A percentile compares a stretch with the other conserved stretches of the same genome.
These are phyloP conservation scores for Paramecium sonneborni DNA, from an alignment of 73 alveolate species.

Conservation along the genomic window DNA sequence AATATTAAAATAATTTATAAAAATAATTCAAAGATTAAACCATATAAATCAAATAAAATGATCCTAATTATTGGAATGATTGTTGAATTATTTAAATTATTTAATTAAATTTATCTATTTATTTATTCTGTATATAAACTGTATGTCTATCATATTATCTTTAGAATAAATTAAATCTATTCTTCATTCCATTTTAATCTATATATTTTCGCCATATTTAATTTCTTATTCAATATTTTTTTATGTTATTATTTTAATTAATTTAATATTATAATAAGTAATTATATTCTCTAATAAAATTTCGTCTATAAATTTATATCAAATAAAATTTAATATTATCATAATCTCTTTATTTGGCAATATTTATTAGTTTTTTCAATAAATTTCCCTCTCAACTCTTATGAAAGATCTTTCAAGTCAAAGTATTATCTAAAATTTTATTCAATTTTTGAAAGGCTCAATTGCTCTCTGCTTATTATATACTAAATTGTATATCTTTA, in stretches of 20 bases:
- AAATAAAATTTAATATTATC: too few species aligned
- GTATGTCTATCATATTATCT: too few species aligned
- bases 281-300: too few species aligned
- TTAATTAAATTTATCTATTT: not conserved
- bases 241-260: not conserved
- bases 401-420: not conserved
- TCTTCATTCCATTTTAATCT: not conserved
- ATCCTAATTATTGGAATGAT: slow-evolving; percentile 35
- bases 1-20: slow-evolving; percentile 20
- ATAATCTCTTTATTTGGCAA: not conserved
- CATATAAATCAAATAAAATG: not conserved
- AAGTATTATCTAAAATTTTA: not conserved
- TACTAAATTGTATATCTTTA: not conserved
- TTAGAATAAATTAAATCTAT: not conserved
- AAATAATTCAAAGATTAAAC: not conserved
- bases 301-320: not conserved
- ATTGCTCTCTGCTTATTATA: not conserved
- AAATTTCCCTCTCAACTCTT: not conserved
- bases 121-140: not conserved
- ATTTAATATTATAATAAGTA: too few species aligned
- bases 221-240: not conserved
- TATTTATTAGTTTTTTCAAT: not conserved
- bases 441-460: not conserved
- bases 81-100: not conserved
- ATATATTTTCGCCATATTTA: not conserved